Base-by-base conservation (phyloP, 2,329 filamentous ascomycete genomes). In the Stachybotrys echinatus region DNA sequence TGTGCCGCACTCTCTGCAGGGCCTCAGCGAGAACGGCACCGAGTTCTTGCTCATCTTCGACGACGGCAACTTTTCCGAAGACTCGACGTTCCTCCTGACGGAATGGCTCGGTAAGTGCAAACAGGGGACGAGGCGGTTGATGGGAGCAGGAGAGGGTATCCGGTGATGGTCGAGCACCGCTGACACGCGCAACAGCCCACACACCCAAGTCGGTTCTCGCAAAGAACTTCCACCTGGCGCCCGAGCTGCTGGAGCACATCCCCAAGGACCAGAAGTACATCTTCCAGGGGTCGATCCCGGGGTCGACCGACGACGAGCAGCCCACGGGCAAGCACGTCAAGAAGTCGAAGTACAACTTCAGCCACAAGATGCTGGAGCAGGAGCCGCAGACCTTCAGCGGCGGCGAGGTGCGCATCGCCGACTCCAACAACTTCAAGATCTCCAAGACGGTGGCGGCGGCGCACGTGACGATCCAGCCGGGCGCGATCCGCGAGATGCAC, bases 401-500 rank as follows among this genome's bases (percentile, higher is more conserved):
- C 5, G 88, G 88, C 18, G 73, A 80, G 44, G 85, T 90, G 2
- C 83, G 87, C 57, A 88, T 92, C 63, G 77, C 86, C 6, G 88
- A 92, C 64, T 87, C 85, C n/a, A 77, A 73, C 23, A 89, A 87
- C 66, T 92, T 92, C 63, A 81, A 83, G 23, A 78, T 90, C 53
- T 88, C 87, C 43, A 84, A 81, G 65, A 87, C 84, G 0, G 79
- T 91, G 19, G 85, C 87, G 0, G 87, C 87, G 1, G 88, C 86
- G 1, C 79, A 90, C 59, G 78, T 88, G 18, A 79, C 79, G 37
- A 87, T 92, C 53, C 73, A 86, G 55, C 87, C 87, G 0, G 85
- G 85, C 14, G 85, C 84, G 0, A 73, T 91, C 62, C 79, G 87
- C 10, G 87, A 90, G 69, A 89, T 92, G 76, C 88, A 92, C 71